Conservation (phyloP, 495 filamentous ascomycete genomes). For the Filosporella fistucella region DNA sequence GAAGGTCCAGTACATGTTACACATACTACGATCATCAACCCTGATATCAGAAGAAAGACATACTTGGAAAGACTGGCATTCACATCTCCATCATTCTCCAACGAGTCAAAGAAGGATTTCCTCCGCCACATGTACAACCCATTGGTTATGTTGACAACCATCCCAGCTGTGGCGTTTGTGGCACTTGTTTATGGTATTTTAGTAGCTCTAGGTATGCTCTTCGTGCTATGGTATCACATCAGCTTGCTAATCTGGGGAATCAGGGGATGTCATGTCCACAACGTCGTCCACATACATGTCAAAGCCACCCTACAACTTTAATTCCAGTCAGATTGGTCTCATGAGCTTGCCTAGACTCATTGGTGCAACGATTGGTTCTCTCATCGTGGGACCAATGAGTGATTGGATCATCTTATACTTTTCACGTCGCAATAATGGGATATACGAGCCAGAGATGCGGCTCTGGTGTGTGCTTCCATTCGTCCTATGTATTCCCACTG, state of each 20-base stretch:
- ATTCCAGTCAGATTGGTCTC: constrained; percentile 29
- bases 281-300: constrained; percentile 28
- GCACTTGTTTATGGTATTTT: constrained; percentile 32
- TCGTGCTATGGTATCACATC: too few relatives aligned
- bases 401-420: constrained; percentile 44
- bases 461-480: constrained; percentile 38
- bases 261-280: constrained; percentile 30
- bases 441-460: constrained; percentile 69
- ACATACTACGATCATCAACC: background rate
- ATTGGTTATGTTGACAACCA: constrained; percentile 25
- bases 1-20: too few relatives aligned
- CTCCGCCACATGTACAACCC: constrained; percentile 32
- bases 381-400: constrained; percentile 31
- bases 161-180: constrained; percentile 35
- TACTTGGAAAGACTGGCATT: background rate
- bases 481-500: constrained; percentile 23
- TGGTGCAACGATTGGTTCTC: constrained; percentile 30
- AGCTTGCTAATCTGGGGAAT: constrained; percentile 27
- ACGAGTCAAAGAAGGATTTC: too few relatives aligned
- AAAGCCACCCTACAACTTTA: constrained; percentile 33
- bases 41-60: background rate
- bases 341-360: constrained; percentile 33
- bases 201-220: too few relatives aligned
- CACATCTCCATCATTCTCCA: constrained; percentile 16
- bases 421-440: constrained; percentile 55